Base-by-base conservation (phyloP, 2,329 filamentous ascomycete genomes). In the Penicillium palitans region DNA sequence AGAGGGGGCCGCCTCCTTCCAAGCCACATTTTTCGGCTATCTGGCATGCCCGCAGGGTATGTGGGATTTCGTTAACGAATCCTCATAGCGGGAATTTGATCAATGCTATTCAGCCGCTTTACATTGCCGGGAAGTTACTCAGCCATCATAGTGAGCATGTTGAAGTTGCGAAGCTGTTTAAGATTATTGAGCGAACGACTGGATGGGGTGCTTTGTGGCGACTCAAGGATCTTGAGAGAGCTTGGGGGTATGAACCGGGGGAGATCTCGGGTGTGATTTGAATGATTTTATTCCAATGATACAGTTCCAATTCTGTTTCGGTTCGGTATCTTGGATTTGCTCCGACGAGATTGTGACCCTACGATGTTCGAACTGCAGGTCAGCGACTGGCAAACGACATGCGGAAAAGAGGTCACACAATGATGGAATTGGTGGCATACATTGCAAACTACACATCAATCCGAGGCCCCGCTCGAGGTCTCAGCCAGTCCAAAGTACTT, bases 91-190 rank as follows among this genome's bases (percentile, higher is more conserved):
- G 82, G 4, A 82, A 80, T 61, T 66, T 83, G 24, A 84, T 81
- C 57, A 84, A 85, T 63, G 81, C 81, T 7, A 82, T 84, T 7
- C 83, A 84, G 60, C 82, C 82, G 0, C 72, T 84, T 1, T 84
- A 81, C 75, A 74, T 85, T 12, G 83, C 83, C 0, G 83, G 82
- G 0, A 77, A 78, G 52, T 69, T 83, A 12, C 71, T 84, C 19
- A 83, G 79, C 54, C 83, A 85, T 68, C 76, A 73, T 10, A 74
- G 72, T 15, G 75, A 78, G 60, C 75, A 77, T 56, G 59, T 69
- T 12, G 60, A 74, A 25, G 70, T 77, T 8, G 73, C 74, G 1
- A 66, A 55, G 31, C 37, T 69, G 19, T 80, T 83, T 44, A 76
- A 76, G 25, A 76, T 73, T 50, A 83, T 84, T 48, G 81, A 84